phyloP scores from a whole-genome alignment of 768 basidiomycete species.

The Candolleomyces eurysporus region DNA sequence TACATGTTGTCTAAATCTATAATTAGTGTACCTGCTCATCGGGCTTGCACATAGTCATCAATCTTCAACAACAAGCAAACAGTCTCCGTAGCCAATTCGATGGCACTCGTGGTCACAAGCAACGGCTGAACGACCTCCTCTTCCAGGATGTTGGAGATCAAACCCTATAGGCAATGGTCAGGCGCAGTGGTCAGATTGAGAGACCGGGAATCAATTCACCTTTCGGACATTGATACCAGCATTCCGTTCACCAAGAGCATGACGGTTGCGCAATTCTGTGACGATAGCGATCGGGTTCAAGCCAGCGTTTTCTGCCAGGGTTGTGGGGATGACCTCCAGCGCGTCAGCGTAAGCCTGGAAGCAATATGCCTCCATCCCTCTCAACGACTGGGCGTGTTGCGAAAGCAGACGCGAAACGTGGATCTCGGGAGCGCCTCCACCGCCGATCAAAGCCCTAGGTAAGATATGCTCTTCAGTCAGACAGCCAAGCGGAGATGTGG shows the following conservation, averaged over 20 bases:
- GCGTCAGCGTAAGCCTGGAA: slow-evolving; percentile 99
- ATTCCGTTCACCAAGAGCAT: slow-evolving; percentile 90
- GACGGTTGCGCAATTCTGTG: slow-evolving; percentile 94
- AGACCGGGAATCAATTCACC: slow-evolving; percentile 42
- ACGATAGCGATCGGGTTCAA: slow-evolving; percentile 98
- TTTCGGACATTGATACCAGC: slow-evolving; percentile 99
- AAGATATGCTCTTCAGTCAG: background rate
- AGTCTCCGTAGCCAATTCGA: slow-evolving; percentile 95
- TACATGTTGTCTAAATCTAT: background rate
- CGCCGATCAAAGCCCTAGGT: slow-evolving; percentile 81
- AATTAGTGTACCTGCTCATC: slow-evolving; percentile 32
- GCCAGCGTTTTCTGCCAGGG: slow-evolving; percentile 97
- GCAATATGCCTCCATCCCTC: slow-evolving; percentile 98
- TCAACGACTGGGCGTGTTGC: slow-evolving; percentile 88
- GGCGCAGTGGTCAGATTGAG: background rate
- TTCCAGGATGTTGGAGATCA: slow-evolving; percentile 96
- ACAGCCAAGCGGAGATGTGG: background rate
- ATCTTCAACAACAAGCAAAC: slow-evolving; percentile 96
- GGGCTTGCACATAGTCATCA: slow-evolving; percentile 86
- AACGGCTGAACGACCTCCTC: slow-evolving; percentile 97
- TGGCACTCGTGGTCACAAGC: slow-evolving; percentile 90
- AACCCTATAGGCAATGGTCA: slow-evolving; percentile 51
- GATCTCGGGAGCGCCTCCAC: slow-evolving; percentile 97
- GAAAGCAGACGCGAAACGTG: slow-evolving; percentile 91
- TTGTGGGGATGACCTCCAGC: slow-evolving; percentile 95